Base-by-base conservation (phyloP, 2,329 filamentous ascomycete genomes). In the Didymella segeticola region DNA sequence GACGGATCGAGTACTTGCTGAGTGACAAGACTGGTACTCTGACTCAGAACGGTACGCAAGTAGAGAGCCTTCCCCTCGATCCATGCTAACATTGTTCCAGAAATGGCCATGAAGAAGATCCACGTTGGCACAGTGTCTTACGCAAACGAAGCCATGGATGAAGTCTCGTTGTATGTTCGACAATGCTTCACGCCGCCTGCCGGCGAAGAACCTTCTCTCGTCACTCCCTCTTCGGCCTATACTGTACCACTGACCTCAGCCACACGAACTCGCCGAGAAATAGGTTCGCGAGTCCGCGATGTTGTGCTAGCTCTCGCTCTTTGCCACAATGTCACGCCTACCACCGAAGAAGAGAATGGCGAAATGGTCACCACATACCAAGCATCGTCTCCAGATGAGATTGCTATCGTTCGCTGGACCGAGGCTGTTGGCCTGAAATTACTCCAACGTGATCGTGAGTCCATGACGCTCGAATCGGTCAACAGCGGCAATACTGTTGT, bases 91-190 rank as follows among this genome's bases (percentile, higher is more conserved):
- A 59, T 63, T 39, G 4, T 14, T 23, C n/a, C 42, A 83, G 91
- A 96, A 69, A 97, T 97, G 93, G 93, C 97, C 70, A 89, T 99
- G 83, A 96, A 96, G 72, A 99, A 99, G 77, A 93, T 99, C 5
- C 96, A 99, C 68, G 91, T 99, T 47, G 95, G 96, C 9, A 99
- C 95, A 9, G 95, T 98, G 1, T 98, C 93, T 1, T 99, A 99
- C 69, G 95, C 93, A 27, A 96, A 96, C 64, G 95, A 99, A 71
- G 93, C 95, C 9, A 99, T 99, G 95, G 95, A 98, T 64, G 96
- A 99, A 77, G 95, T 99, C 11, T 80, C 86, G 11, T 84, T 89
- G 0, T 97, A 96, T 70, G 84, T 99, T 43, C 87, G 84, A 58
- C 93, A 97, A 72, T 90, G 89, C 5, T 96, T 98, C 66, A 82